phyloP scores from a whole-genome alignment of 2,329 filamentous ascomycete species.

The Aspergillus pseudotamarii region DNA sequence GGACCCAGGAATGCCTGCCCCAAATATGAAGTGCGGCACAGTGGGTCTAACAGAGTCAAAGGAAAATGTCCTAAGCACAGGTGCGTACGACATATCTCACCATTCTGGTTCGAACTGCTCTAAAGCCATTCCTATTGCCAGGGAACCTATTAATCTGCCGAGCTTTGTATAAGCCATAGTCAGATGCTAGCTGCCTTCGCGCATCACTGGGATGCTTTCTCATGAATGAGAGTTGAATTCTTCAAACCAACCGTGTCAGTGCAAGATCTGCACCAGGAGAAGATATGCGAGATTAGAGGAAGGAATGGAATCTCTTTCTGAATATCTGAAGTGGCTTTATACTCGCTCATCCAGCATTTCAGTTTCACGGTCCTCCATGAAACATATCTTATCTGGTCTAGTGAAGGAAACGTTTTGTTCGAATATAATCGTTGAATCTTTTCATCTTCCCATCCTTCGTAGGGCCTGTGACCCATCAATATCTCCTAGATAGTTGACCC shows the following conservation, averaged over 20 bases:
- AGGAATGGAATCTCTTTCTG: neutral
- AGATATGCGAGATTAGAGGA: neutral
- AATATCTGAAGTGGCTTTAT: neutral
- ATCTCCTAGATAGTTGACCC: neutral
- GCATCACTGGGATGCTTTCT: neutral
- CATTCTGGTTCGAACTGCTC: neutral
- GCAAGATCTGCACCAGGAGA: neutral
- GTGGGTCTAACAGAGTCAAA: neutral
- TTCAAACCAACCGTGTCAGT: accelerated
- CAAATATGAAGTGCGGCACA: neutral
- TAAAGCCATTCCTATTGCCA: neutral
- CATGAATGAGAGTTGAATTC: neutral
- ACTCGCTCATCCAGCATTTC: neutral
- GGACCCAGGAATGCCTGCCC: neutral
- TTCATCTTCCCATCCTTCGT: neutral
- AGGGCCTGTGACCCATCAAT: neutral
- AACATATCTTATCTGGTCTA: neutral
- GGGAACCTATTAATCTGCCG: neutral
- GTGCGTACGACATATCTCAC: neutral
- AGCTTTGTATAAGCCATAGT: neutral
- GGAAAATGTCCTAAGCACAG: neutral
- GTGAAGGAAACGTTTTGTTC: neutral
- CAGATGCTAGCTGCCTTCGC: no score
- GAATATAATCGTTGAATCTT: neutral
- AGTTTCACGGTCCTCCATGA: neutral